Conservation (phyloP, 352 stramenopile species). For the Pythium pyrilobum region DNA sequence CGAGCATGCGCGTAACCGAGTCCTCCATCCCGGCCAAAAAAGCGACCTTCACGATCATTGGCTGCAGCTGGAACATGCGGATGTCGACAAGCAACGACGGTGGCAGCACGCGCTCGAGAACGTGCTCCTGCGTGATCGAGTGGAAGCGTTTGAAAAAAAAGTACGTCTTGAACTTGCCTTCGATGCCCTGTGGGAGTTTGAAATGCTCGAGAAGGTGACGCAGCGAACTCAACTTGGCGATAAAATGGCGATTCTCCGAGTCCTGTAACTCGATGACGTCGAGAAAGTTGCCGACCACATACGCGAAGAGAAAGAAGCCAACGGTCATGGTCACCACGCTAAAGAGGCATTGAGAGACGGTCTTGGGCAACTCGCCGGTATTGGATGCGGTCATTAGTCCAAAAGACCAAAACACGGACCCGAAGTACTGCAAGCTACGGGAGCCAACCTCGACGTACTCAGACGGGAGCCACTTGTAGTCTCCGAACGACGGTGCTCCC, state of each 20-base stretch:
- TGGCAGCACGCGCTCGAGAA: slow-evolving; percentile 38
- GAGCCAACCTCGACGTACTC: too few species aligned
- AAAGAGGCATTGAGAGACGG: slow-evolving; percentile 35
- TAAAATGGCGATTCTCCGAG: slow-evolving; percentile 50
- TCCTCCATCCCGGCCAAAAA: slow-evolving; percentile 43
- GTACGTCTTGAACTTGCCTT: slow-evolving; percentile 59
- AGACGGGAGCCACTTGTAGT: too few species aligned
- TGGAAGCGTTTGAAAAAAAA: slow-evolving; percentile 63
- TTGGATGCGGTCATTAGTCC: slow-evolving; percentile 50
- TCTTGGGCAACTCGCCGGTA: slow-evolving; percentile 35
- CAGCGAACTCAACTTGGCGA: slow-evolving; percentile 45
- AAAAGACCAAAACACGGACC: slow-evolving; percentile 52
- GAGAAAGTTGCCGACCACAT: slow-evolving; percentile 51
- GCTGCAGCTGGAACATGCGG: slow-evolving; percentile 35
- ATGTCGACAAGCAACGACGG: slow-evolving; percentile 52
- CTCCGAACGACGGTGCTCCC: too few species aligned
- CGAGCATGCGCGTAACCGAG: slow-evolving; percentile 47
- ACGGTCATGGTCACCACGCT: slow-evolving; percentile 34
- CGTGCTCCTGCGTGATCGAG: slow-evolving; percentile 45
- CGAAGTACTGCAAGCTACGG: slow-evolving; percentile 29
- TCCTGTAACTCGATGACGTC: slow-evolving; percentile 53
- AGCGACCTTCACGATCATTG: slow-evolving; percentile 50
- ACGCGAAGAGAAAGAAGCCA: slow-evolving; percentile 46
- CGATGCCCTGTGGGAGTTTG: slow-evolving; percentile 29
- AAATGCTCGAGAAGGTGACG: slow-evolving; percentile 54